Evolutionary conservation across 495 filamentous ascomycete species (phyloP), one percentile per base, ranked within the genome.

Genomic region (Podospora didyma): DNA sequence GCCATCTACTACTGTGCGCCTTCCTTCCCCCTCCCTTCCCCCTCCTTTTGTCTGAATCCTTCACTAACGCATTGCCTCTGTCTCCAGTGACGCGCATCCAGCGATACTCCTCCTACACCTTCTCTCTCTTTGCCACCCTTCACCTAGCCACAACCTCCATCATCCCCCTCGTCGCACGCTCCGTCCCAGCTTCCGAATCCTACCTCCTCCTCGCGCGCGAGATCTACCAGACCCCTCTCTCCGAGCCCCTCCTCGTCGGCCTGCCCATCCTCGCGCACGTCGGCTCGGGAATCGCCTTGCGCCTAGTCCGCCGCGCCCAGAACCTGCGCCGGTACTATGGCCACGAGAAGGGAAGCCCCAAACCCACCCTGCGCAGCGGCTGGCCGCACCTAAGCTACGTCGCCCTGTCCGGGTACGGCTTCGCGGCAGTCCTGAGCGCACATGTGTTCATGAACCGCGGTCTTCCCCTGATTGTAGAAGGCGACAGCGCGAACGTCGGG

Each of bases 81-180:
- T 1, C 35, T 10, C 16, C 65, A 96, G 90, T 96, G 60, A 80
- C 80, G 21, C 86, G 88, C 46, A 75, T 92, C 26, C 92, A 96
- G 66, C 85, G 80, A 69, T 96, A 94, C 78, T 92, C 89, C 14
- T 87, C 87, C 63, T 96, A 96, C 70, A 85, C 88, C 39, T 91
- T 96, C 68, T 86, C 85, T 42, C 66, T 88, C 59, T 97, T 93
- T 80, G 75, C 85, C 47, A 73, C 82, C 50, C 72, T 93, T 51
- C 92, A 97, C 73, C 75, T 94, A 48, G 79, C 87, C 46, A 96
- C 89, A 46, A 89, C 86, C n/a, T 86, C 88, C 2, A 65, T 92
- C 41, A 82, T 90, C 31, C 89, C 89, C 0, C 82, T 92, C 21
- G 54, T 79, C 53, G 73, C 77, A 35, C 74, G 73, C 48, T 80